Base-by-base conservation (phyloP, 202 grass and related monocot genomes). In the Zoysia matrella region DNA sequence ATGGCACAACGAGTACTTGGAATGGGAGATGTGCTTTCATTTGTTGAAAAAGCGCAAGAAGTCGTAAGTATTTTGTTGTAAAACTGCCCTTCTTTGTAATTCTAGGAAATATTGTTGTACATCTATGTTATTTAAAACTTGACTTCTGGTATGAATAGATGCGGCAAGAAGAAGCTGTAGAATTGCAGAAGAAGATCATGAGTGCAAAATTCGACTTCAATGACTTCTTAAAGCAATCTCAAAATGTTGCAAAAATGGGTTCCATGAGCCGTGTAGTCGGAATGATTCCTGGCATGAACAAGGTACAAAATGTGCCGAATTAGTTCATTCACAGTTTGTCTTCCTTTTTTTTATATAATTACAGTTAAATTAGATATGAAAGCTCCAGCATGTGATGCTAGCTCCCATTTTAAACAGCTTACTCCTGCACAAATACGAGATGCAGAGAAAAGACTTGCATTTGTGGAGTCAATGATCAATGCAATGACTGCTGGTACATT, bases 11-110 rank as follows among this genome's bases (percentile, higher is more conserved):
- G 92, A 45, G 87, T 98, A 65, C 80, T 98, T 67, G 96, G 92
- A 67, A 95, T 98, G 96, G 96, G 96, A 48, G 96, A 98, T 83
- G 92, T 98, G 70, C 96, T 98, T 86, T 93, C 92, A 56, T 98
- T 98, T 79, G 96, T 95, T 49, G 92, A 95, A 81, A 98, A 98
- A 76, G 85, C 96, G 67, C 90, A 98, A 90, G 92, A 98, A 95
- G 71, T 98, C 0, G 95, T 95, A 93, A 91, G 95, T 91, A 63
- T 9, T 36, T 63, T 75, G 16, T 39, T 73, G 4, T 45, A 76
- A 67, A 83, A 60, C 6, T 57, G 11, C 40, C 18, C 10, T 88
- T 67, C 81, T 18, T 36, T 80, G 47, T 76, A 67, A 49, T 48
- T 7, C 47, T 76, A 42, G 75, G 53, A 8, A 88, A 68, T 50